A percentile compares a stretch with the other conserved stretches of the same genome.
Conservation (phyloP, 2,329 filamentous ascomycete genomes). For the Phaeomoniella chlamydospora region DNA sequence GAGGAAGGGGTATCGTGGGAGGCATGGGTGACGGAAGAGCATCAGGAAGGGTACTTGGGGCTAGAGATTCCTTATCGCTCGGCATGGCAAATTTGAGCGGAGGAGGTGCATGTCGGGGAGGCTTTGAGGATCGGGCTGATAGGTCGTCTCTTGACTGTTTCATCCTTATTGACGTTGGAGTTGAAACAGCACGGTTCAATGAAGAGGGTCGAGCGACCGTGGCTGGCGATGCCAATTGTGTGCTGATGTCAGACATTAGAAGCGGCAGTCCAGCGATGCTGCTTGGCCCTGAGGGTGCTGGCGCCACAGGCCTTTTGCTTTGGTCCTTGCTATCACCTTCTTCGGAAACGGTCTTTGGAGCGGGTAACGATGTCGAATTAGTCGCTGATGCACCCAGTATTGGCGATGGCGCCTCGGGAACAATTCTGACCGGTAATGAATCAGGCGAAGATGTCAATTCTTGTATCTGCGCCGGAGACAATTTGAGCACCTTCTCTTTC, state of each 20-base stretch:
- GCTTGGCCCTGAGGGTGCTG: too few species aligned
- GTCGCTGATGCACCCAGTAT: background rate
- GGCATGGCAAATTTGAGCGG: slow-evolving; percentile 16
- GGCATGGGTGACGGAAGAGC: slow-evolving; percentile 32
- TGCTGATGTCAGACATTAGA: background rate
- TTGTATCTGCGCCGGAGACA: slow-evolving; percentile 39
- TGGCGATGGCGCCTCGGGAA: background rate
- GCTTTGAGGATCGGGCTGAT: slow-evolving; percentile 1
- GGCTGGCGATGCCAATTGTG: background rate
- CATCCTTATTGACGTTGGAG: slow-evolving; percentile 2
- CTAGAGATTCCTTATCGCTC: slow-evolving; percentile 1
- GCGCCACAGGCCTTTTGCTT: too few species aligned
- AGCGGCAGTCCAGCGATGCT: too few species aligned
- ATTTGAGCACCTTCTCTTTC: slow-evolving; percentile 30
- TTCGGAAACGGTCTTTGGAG: background rate
- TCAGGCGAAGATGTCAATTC: slow-evolving; percentile 39
- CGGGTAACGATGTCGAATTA: background rate
- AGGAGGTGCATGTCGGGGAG: slow-evolving; percentile 9
- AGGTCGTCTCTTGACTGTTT: background rate
- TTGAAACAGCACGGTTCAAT: slow-evolving; percentile 4
- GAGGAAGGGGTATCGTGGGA: slow-evolving; percentile 42
- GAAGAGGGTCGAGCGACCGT: slow-evolving; percentile 9
- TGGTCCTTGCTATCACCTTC: background rate
- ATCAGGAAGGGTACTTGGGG: slow-evolving; percentile 13
- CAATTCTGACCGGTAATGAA: slow-evolving; percentile 32